Conservation (phyloP, 345 rosid species). For the Physaria fendleri region DNA sequence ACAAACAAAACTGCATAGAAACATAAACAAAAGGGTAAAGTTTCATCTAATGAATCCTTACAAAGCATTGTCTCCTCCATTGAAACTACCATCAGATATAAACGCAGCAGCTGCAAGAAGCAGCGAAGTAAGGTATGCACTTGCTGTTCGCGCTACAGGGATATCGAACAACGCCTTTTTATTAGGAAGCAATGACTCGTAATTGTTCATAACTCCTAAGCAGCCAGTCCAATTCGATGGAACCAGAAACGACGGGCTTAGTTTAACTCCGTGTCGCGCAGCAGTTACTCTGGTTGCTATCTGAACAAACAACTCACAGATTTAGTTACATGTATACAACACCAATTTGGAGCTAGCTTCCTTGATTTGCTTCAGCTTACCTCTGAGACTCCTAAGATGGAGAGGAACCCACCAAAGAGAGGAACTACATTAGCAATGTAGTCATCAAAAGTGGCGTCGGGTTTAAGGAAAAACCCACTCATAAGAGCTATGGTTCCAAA, state of each 20-base stretch:
- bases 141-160: constrained; percentile 85
- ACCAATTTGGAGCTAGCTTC: not conserved
- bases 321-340: not conserved
- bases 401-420: constrained; percentile 73
- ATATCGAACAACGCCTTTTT: constrained; percentile 81
- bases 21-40: not conserved
- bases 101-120: constrained; percentile 71
- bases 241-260: constrained; percentile 88
- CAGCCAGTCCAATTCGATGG: constrained; percentile 98
- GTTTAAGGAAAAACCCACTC: constrained; percentile 94
- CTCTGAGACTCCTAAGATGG: constrained; percentile 90
- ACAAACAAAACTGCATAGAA: not conserved
- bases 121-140: constrained; percentile 80
- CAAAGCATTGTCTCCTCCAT: constrained; percentile 92
- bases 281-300: constrained; percentile 81
- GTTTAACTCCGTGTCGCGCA: constrained; percentile 56
- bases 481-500: constrained; percentile 82
- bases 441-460: constrained; percentile 80
- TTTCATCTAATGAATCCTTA: constrained; percentile 31
- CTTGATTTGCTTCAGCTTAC: constrained; percentile 24
- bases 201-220: constrained; percentile 88
- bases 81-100: constrained; percentile 76
- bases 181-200: constrained; percentile 81
- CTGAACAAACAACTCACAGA: constrained; percentile 33
- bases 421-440: constrained; percentile 69